Evolutionary conservation across 2,329 filamentous ascomycete species (phyloP), one percentile per base, ranked within the genome.

Genomic region (Chaetomium sp.): DNA sequence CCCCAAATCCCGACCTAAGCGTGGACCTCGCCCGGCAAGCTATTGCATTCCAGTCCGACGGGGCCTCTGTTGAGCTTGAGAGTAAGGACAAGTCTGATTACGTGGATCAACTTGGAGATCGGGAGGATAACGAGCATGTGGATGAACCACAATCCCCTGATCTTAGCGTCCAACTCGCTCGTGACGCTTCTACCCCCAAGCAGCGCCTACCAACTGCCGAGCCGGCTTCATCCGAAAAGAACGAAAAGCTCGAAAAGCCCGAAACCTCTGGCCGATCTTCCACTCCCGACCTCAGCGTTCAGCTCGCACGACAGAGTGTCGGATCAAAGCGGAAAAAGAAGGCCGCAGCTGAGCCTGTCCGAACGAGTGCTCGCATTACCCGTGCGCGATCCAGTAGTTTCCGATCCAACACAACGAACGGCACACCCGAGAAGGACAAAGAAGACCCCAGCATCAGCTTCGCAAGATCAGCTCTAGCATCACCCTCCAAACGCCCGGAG

Each of bases 381-480:
- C 62, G 67, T 8, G 62, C 61, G 1, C 62, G 65, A 10, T 69
- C 68, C 3, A 58, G 57, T 49, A 69, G 67, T 33, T 14, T 68
- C 34, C 60, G 64, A 35, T 60, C 57, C 45, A 63, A 63, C 49
- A 48, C 58, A 33, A 65, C 57, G 42, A 63, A 62, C 49, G 50
- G 55, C 40, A 65, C 60, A 10, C 59, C 63, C 10, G 61, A 59
- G n/a, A 62, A 65, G 27, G 67, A 49, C 6, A 59, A 65, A 35
- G 62, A 64, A 34, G 67, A 69, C 47, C 56, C 53, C 38, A 69
- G 66, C 49, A 58, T 69, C 44, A 61, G 58, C 42, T 61, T 70
- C 3, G 69, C 69, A n/a, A 64, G 62, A 36, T 66, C 64, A 4
- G 66, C 68, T 9, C 55, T 69, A 3, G 62, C 63, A 33, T 70